Evolutionary conservation across 129 eudicot genomes (phyloP).

Genomic region (Pulicaria dysenterica): DNA sequence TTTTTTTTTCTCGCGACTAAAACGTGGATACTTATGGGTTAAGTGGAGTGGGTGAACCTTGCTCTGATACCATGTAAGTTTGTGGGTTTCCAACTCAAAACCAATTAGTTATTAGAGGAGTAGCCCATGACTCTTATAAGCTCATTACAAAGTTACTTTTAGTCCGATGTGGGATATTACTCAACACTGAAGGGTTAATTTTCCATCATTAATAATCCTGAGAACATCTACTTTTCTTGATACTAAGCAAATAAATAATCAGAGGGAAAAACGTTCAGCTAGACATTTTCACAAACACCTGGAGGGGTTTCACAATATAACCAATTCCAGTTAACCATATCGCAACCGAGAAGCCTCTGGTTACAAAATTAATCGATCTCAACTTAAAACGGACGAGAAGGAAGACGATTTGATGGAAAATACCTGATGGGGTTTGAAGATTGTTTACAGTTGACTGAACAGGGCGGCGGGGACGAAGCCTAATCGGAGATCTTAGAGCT

Average conservation of each 20-base stretch:
- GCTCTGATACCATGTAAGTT: too few species aligned
- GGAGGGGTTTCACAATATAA: neutral
- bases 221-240: neutral
- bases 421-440: conserved; percentile 58
- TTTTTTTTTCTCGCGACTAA: too few species aligned
- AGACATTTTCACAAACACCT: conserved; percentile 31
- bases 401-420: neutral
- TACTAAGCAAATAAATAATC: neutral
- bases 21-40: too few species aligned
- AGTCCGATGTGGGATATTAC: too few species aligned
- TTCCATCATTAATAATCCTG: too few species aligned
- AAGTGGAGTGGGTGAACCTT: too few species aligned
- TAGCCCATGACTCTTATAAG: too few species aligned
- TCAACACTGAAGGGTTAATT: too few species aligned
- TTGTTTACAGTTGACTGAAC: conserved; percentile 46
- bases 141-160: too few species aligned
- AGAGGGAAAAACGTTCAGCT: neutral
- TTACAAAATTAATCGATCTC: neutral
- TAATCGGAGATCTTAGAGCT: conserved; percentile 66
- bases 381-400: neutral
- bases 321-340: neutral
- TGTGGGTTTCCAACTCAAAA: too few species aligned
- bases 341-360: neutral
- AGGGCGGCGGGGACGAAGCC: conserved; percentile 66
- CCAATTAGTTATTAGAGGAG: too few species aligned